Base-by-base conservation (phyloP, 176 grass and related monocot species). In the Oryza meridionalis region DNA sequence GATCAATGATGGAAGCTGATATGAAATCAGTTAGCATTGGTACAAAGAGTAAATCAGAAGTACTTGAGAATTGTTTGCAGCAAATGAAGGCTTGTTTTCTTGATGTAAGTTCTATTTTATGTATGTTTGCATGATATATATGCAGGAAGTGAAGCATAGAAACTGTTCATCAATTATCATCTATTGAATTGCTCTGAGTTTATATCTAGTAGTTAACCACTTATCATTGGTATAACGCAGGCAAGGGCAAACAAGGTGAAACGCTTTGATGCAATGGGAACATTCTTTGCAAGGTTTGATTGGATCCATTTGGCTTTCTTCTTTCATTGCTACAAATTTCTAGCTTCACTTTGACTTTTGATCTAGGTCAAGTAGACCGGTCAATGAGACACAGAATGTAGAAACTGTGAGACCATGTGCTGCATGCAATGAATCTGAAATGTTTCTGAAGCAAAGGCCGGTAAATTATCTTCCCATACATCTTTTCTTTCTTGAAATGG, bases 81-180 rank as follows among this genome's bases (percentile, higher is more conserved):
- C 96, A 98, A 69, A 98, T 98, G 93, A 92, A 95, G 64, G 91
- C 92, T 88, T 98, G 96, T 89, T 95, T 93, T 92, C 70, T 92
- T 67, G 96, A 98, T 85, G 96, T 98, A 95, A 92, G 95, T 84
- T 83, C 5, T 64, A 42, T 67, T 82, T 81, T 31, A 58, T 64
- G 3, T 69, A 58, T 63, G 65, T 27, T 27, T 27, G 27, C 27
- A 27, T 27, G 27, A 27, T 27, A 27, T 27, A 27, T 27, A 27
- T 14, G 38, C 27, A 37, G 25, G n/a, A 75, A 63, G 62, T 65
- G 40, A 71, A 89, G 40, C 32, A 71, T 76, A 9, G 2, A 58
- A 78, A 26, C 11, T 2, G 21, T 73, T 70, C 32, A 68, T 3
- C 27, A 27, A 27, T 27, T 1, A 27, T 27, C 22, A 73, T 68